Evolutionary conservation across 202 grass and related monocot species (phyloP).

Genomic region (Sporobolus alterniflorus): DNA sequence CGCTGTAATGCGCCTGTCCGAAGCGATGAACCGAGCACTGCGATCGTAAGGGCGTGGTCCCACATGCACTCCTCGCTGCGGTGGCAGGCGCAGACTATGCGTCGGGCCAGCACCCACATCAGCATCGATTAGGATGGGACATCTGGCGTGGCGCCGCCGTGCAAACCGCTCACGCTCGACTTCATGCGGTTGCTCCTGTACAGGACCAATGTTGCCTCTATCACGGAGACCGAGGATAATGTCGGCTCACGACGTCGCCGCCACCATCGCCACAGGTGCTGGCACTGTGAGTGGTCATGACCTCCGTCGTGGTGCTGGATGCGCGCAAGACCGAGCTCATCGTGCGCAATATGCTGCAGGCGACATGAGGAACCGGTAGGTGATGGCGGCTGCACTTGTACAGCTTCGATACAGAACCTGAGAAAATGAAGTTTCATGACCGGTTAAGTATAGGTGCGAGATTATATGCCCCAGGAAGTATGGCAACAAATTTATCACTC

Average conservation of each 20-base stretch:
- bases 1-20: constrained; percentile 1
- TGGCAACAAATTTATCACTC: too few species aligned
- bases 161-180: constrained; percentile 67
- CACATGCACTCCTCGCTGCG: neutral
- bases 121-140: constrained; percentile 21
- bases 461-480: too few species aligned
- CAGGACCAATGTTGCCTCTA: constrained; percentile 15
- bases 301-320: constrained; percentile 83
- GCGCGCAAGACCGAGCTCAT: constrained; percentile 77
- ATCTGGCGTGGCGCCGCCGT: constrained; percentile 11
- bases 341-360: constrained; percentile 94
- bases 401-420: too few species aligned
- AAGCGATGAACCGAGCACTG: constrained; percentile 38
- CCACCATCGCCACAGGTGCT: constrained; percentile 20
- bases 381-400: too few species aligned
- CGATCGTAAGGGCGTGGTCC: neutral
- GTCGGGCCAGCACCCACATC: constrained; percentile 39
- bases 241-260: neutral
- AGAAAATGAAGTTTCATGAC: too few species aligned
- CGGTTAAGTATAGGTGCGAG: too few species aligned
- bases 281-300: constrained; percentile 68
- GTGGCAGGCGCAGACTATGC: constrained; percentile 49
- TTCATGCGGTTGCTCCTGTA: constrained; percentile 66
- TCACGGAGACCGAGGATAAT: constrained; percentile 24
- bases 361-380: too few species aligned